Percentiles rank a stretch among this genome's conserved stretches.
Evolutionary conservation across 768 basidiomycete species (phyloP).

Genomic region (Trametes elegans): DNA sequence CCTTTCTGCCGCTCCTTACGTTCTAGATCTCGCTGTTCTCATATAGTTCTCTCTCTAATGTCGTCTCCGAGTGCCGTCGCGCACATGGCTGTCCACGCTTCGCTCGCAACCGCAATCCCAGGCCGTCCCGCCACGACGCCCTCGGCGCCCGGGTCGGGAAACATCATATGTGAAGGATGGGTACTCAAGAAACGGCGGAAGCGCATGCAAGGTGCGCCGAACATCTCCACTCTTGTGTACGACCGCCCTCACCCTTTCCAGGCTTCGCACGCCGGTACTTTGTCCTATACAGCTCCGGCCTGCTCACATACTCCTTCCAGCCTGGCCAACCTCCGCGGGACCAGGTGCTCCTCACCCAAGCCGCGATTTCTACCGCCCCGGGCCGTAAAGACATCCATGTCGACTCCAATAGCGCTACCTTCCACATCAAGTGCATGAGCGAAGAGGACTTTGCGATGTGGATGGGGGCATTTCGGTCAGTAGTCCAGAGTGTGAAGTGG

Average conservation of each 20-base stretch:
- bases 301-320: conserved; percentile 73
- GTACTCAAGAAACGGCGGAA: conserved; percentile 83
- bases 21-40: too few relatives aligned
- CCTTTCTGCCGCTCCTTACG: too few relatives aligned
- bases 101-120: conserved; percentile 11
- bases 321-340: conserved; percentile 73
- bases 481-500: neutral
- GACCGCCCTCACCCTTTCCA: conserved; percentile 28
- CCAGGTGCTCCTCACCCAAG: conserved; percentile 56
- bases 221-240: neutral
- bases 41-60: conserved; percentile 7
- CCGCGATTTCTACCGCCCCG: conserved; percentile 74
- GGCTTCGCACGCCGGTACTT: conserved; percentile 88
- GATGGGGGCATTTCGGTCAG: conserved; percentile 74
- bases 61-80: neutral
- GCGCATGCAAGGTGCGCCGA: conserved; percentile 74
- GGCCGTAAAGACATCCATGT: conserved; percentile 80
- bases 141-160: neutral
- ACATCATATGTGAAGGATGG: conserved; percentile 67
- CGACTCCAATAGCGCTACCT: conserved; percentile 72
- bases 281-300: conserved; percentile 60
- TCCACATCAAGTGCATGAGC: conserved; percentile 79
- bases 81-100: conserved; percentile 15
- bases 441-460: conserved; percentile 68
- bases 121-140: conserved; percentile 12